Conservation (phyloP, 345 rosid species). For the Carallia brachiata region DNA sequence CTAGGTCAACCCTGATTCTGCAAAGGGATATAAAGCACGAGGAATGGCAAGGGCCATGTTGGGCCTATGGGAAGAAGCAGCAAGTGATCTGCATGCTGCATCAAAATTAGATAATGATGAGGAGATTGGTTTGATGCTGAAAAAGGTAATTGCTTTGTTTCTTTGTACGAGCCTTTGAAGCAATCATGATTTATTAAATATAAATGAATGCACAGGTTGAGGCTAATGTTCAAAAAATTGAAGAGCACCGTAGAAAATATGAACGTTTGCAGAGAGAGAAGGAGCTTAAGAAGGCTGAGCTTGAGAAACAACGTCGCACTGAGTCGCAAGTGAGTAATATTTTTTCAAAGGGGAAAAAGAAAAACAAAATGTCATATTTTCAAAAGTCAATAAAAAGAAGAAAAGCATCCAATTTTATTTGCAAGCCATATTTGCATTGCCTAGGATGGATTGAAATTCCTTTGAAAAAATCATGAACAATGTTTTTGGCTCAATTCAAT, state of each 20-base stretch:
- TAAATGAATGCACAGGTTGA: slow-evolving; percentile 55
- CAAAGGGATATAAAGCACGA: slow-evolving; percentile 76
- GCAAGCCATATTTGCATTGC: not conserved
- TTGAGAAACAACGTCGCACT: slow-evolving; percentile 40
- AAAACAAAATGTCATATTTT: not conserved
- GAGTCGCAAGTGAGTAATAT: slow-evolving; percentile 48
- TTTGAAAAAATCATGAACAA: too few species aligned
- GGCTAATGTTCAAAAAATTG: slow-evolving; percentile 64
- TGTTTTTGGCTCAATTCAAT: too few species aligned
- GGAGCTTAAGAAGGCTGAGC: slow-evolving; percentile 50
- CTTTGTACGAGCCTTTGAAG: slow-evolving; percentile 5
- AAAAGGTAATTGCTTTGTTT: slow-evolving; percentile 49
- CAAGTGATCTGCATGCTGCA: slow-evolving; percentile 72
- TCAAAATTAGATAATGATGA: slow-evolving; percentile 85
- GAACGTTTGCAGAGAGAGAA: slow-evolving; percentile 63
- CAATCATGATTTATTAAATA: not conserved
- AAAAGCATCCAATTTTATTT: not conserved
- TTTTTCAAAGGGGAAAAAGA: not conserved
- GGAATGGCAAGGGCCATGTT: slow-evolving; percentile 80
- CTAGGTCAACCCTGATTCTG: slow-evolving; percentile 83
- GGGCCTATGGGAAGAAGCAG: slow-evolving; percentile 81
- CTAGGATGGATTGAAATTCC: not conserved
- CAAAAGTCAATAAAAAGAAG: not conserved
- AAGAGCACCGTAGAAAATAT: slow-evolving; percentile 73
- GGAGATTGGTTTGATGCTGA: slow-evolving; percentile 56